These are phyloP conservation scores for Neonectria neomacrospora DNA, from an alignment of 2,329 filamentous ascomycete species.

Conservation along the genomic window DNA sequence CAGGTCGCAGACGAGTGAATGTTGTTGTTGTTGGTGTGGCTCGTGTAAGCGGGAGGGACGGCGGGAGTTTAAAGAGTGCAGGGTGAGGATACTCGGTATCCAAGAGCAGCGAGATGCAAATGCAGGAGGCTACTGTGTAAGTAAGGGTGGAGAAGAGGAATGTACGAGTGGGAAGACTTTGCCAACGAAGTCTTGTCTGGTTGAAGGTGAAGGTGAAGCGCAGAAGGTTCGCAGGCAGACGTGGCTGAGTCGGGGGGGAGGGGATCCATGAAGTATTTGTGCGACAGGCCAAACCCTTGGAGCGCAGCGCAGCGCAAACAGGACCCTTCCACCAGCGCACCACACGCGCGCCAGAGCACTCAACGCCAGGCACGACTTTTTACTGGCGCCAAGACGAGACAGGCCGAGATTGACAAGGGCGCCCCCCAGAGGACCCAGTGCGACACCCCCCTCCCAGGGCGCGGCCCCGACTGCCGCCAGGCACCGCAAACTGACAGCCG, in stretches of 20 bases:
- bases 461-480: conserved; percentile 25
- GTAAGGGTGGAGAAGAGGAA: conserved; percentile 37
- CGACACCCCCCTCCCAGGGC: conserved; percentile 5
- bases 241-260: conserved; percentile 26
- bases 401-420: conserved; percentile 27
- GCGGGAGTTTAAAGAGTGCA: conserved; percentile 18
- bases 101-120: conserved; percentile 27
- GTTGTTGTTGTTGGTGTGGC: conserved; percentile 20
- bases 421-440: conserved; percentile 9
- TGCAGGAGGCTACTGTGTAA: conserved; percentile 30
- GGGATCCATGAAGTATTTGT: conserved; percentile 41
- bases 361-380: conserved; percentile 21
- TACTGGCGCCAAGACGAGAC: conserved; percentile 24
- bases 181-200: conserved; percentile 63
- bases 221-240: conserved; percentile 31
- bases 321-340: conserved; percentile 14
- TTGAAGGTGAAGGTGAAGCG: conserved; percentile 38
- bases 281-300: conserved; percentile 13
- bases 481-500: too few species aligned
- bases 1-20: conserved; percentile 15
- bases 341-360: conserved; percentile 16
- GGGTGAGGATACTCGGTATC: conserved; percentile 45
- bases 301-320: conserved; percentile 30
- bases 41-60: conserved; percentile 30
- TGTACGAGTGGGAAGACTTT: conserved; percentile 57